Conservation (phyloP, 306 rosid genomes). For the Elaeagnus macrophylla region DNA sequence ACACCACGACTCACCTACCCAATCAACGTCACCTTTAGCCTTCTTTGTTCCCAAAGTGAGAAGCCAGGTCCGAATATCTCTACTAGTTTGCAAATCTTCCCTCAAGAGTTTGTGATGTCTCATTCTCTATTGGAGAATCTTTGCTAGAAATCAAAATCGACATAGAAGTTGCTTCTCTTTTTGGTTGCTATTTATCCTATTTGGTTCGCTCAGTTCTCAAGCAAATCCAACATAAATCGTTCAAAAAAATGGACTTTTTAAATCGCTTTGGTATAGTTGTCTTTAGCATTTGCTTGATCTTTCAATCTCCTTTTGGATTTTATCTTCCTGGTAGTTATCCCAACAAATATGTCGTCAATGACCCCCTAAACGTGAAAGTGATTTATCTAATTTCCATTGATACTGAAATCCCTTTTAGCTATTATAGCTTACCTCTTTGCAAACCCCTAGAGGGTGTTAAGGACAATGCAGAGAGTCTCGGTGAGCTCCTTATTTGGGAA, state of each 20-base stretch:
- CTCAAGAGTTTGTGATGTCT: conserved; percentile 1
- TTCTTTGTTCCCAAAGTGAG: conserved; percentile 1
- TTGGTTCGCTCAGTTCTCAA: conserved; percentile 66
- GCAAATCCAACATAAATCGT: conserved; percentile 13
- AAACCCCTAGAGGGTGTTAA: conserved; percentile 66
- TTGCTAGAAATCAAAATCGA: conserved; percentile 13
- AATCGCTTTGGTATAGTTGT: conserved; percentile 42
- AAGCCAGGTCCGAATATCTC: conserved; percentile 5
- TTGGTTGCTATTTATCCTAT: conserved; percentile 18
- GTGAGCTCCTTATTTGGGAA: conserved; percentile 96
- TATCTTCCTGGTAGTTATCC: conserved; percentile 94
- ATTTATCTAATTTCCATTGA: conserved; percentile 86
- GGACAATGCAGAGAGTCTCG: conserved; percentile 93
- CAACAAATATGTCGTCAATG: conserved; percentile 51
- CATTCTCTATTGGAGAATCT: conserved; percentile 8
- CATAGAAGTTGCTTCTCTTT: not conserved
- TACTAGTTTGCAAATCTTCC: not conserved
- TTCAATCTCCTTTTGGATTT: conserved; percentile 53
- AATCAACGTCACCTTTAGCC: no score
- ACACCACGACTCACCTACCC: no score
- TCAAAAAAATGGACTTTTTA: conserved; percentile 47
- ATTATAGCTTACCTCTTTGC: conserved; percentile 86
- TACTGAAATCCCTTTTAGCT: conserved; percentile 83
- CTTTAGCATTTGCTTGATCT: conserved; percentile 37
- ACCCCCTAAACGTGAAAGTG: conserved; percentile 59